Conservation (phyloP, 139 green algal species). For the Parachlorella kessleri region DNA sequence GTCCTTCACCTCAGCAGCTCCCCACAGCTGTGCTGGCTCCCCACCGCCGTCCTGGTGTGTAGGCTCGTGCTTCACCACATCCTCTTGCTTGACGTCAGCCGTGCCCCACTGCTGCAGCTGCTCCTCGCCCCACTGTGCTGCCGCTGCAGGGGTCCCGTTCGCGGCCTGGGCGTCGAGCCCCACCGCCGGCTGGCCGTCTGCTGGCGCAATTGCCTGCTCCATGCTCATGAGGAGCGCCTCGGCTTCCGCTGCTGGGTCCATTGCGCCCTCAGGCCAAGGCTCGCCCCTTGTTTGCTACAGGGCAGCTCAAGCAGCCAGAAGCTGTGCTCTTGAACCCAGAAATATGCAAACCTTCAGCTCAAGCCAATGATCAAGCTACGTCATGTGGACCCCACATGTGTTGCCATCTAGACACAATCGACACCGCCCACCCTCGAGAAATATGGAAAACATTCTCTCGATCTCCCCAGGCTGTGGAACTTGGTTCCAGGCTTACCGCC, state of each 20-base stretch:
- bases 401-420: neutral
- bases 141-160: neutral
- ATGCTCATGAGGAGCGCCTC: neutral
- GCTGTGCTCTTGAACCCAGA: neutral
- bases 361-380: neutral
- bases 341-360: neutral
- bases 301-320: neutral
- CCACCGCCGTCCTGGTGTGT: no score
- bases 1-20: no score
- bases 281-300: neutral
- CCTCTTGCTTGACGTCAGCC: no score
- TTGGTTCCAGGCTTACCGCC: neutral
- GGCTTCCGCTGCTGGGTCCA: neutral
- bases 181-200: neutral
- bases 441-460: neutral
- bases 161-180: neutral
- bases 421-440: neutral
- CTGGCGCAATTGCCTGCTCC: neutral
- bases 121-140: neutral
- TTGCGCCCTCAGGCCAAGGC: neutral
- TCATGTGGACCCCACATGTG: neutral
- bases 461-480: neutral
- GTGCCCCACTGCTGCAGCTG: neutral
- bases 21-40: no score
- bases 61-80: no score